Base-by-base conservation (phyloP, 2,329 filamentous ascomycete species). In the Huntiella decipiens region DNA sequence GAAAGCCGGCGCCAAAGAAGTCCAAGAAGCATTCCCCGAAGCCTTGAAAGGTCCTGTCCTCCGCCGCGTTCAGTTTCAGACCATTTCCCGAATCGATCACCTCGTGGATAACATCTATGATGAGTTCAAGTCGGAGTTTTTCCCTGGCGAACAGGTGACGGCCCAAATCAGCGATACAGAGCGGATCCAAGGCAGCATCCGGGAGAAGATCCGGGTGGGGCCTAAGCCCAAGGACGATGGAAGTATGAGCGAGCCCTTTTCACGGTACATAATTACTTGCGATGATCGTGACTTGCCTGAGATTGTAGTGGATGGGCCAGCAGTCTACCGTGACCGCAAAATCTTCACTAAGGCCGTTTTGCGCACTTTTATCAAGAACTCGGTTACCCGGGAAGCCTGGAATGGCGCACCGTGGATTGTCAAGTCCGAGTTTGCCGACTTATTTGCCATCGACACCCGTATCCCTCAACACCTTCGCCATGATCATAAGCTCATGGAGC, bases 341-440 rank as follows among this genome's bases (percentile, higher is more conserved):
- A 73, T 84, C 40, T 98, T 96, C 58, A 95, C 88, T 22, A 96
- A 98, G 62, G 79, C 87, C 42, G 87, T 95, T 60, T 68, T 98
- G 36, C 78, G 88, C 32, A 85, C 86, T 4, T 98, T 95, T 53
- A 83, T 98, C 52, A 94, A 94, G 59, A 87, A 92, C 61, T 91
- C 86, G 0, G 81, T 95, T n/a, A 81, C 79, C 2, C 70, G 88
- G 51, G 91, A 96, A 56, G 75, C 85, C 3, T 96, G 87, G 85
- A 88, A 78, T 50, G 88, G 88, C n/a, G 91, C 91, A 0, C 88
- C 91, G 0, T 98, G 91, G 91, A 66, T 93, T 46, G 88, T 96
- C 13, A 95, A 92, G 63, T 73, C 81, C 33, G 78, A 85, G 45
- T 77, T 93, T 49, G 91, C 91, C 1, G 74, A 76, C 39, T 72